These are phyloP conservation scores for Allodekkera sacchari DNA, from an alignment of 805 yeast genomes.

Conservation along the genomic window DNA sequence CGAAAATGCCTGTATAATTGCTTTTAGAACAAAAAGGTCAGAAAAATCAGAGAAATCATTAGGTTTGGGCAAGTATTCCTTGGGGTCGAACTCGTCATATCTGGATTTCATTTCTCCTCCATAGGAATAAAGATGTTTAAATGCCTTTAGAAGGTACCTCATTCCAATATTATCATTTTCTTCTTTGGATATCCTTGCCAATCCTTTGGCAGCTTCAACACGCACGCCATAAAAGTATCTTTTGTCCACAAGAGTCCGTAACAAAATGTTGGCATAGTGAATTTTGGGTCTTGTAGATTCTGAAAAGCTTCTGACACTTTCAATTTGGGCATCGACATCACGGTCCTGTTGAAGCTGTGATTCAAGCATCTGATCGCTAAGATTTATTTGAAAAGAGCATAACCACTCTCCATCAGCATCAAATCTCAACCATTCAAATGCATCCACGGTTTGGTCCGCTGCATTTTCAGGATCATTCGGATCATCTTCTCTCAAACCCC, in stretches of 20 bases:
- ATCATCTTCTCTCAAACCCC: slow-evolving; percentile 51
- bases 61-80: slow-evolving; percentile 57
- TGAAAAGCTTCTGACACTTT: slow-evolving; percentile 69
- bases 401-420: slow-evolving; percentile 99
- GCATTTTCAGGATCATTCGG: slow-evolving; percentile 27
- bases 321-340: slow-evolving; percentile 92
- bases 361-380: slow-evolving; percentile 91
- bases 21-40: slow-evolving; percentile 58
- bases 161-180: slow-evolving; percentile 64
- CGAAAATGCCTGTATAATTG: slow-evolving; percentile 57
- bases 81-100: slow-evolving; percentile 22
- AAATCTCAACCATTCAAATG: slow-evolving; percentile 96
- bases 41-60: slow-evolving; percentile 75
- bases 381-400: slow-evolving; percentile 68
- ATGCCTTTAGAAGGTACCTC: slow-evolving; percentile 62
- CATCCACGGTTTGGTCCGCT: slow-evolving; percentile 48
- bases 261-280: slow-evolving; percentile 66
- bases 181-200: slow-evolving; percentile 58
- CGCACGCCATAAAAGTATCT: slow-evolving; percentile 87
- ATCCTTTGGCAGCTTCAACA: slow-evolving; percentile 74
- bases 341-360: slow-evolving; percentile 91
- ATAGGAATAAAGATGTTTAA: slow-evolving; percentile 65
- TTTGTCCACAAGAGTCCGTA: slow-evolving; percentile 74
- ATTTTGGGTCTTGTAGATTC: slow-evolving; percentile 46
- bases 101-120: slow-evolving; percentile 28